Conservation (phyloP, 2,329 filamentous ascomycete species). For the Chalaropsis thielavioides region DNA sequence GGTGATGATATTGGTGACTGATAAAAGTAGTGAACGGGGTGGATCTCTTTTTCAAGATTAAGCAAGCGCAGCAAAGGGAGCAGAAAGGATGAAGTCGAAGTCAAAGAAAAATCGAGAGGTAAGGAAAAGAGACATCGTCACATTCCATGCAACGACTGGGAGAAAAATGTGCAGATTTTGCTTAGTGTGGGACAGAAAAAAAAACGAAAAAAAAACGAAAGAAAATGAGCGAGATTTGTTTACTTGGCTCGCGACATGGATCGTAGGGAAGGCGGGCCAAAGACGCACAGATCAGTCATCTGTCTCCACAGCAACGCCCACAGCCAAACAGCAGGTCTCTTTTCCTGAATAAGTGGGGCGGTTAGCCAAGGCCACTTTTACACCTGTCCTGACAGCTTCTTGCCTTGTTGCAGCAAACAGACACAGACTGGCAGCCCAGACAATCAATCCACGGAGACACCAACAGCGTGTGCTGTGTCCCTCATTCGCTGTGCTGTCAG, state of each 20-base stretch:
- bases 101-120: not conserved
- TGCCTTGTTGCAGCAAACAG: not conserved
- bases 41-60: not conserved
- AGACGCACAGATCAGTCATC: not conserved
- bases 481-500: too few relatives aligned
- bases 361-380: not conserved
- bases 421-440: not conserved
- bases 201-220: not conserved
- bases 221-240: slow-evolving; percentile 6
- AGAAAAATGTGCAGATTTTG: not conserved
- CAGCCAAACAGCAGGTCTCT: not conserved
- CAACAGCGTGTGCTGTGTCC: too few relatives aligned
- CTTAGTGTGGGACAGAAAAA: not conserved
- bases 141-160: slow-evolving; percentile 3
- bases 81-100: not conserved
- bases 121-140: slow-evolving; percentile 1
- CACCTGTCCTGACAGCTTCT: not conserved
- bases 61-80: not conserved
- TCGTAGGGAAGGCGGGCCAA: not conserved
- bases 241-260: slow-evolving; percentile 6
- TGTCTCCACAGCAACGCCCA: slow-evolving; percentile 13
- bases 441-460: too few relatives aligned
- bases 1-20: not conserved
- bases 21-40: not conserved
- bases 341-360: not conserved